Evolutionary conservation across 2,329 filamentous ascomycete species (phyloP), one percentile per base, ranked within the genome.

Genomic region (Paecilomyces dactylethromorphus): DNA sequence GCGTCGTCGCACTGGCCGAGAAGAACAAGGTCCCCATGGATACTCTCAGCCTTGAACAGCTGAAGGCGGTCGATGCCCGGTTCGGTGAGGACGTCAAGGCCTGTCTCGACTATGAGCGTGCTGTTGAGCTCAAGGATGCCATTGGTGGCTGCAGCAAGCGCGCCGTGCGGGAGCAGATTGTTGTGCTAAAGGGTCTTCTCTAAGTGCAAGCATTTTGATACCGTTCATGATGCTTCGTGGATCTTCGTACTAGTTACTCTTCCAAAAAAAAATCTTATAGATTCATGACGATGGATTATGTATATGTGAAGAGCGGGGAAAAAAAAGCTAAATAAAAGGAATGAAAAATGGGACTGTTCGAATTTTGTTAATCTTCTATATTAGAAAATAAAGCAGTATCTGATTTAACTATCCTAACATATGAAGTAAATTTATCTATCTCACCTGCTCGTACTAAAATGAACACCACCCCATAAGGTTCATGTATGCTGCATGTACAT

Each of bases 21-120:
- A 78, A 86, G 63, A 80, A 82, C 60, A 80, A 79, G 31, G 82
- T 83, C 3, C 83, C 86, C 7, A 92, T 92, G 84, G 86, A 91
- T 68, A 78, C 89, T 68, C 78, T 92, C 50, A 83, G 79, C 0
- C 76, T 87, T 52, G 82, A 86, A 71, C 84, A 92, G 68, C 76
- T 92, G 56, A 81, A 88, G 76, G 79, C 74, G 3, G 83, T 95
- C 2, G 89, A 93, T 64, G 67, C 74, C 1, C 81, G 89, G 55
- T 90, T 95, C 63, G 86, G 84, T 31, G 81, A 86, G 59, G 90
- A 94, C 70, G 84, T 95, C 49, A 74, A 83, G 53, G 78, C 84
- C 54, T 84, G 84, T 26, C 89, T 96, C 70, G 84, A 95, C 75
- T 96, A 94, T 69, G 87, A 95, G 76, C 84, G 84, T 63, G 90